Percentiles rank a stretch among this genome's conserved stretches.
phyloP scores from a whole-genome alignment of 2,329 filamentous ascomycete species.

The Raffaelea albimanens region DNA sequence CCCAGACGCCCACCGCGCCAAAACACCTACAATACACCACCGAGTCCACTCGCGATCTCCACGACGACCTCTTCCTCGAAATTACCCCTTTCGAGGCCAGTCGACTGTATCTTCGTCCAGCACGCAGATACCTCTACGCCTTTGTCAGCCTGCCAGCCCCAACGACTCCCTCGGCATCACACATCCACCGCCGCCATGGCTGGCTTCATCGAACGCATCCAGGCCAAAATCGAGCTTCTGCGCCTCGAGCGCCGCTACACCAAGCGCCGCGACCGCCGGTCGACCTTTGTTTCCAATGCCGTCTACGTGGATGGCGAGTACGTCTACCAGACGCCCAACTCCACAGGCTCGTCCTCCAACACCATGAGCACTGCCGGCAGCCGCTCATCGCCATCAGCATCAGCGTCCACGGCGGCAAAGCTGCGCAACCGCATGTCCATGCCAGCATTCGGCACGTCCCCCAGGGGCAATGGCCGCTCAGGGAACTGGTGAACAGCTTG shows the following conservation, averaged over 20 bases:
- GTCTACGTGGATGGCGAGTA: constrained; percentile 95
- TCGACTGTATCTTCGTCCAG: too few relatives aligned
- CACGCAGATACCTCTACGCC: too few relatives aligned
- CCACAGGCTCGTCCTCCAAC: constrained; percentile 39
- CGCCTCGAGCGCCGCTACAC: constrained; percentile 94
- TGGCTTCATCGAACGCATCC: constrained; percentile 49
- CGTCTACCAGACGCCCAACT: constrained; percentile 61
- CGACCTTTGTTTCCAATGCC: constrained; percentile 79
- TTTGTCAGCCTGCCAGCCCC: too few relatives aligned
- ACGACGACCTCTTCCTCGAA: too few relatives aligned
- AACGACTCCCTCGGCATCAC: too few relatives aligned
- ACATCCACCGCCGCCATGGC: constrained; percentile 18
- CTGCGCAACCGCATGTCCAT: constrained; percentile 43
- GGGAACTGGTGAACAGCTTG: constrained; percentile 31
- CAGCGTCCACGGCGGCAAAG: constrained; percentile 22
- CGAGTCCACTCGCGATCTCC: too few relatives aligned
- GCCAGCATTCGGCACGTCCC: constrained; percentile 39
- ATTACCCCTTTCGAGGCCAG: too few relatives aligned
- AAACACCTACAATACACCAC: too few relatives aligned
- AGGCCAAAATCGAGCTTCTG: constrained; percentile 77
- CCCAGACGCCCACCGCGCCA: too few relatives aligned
- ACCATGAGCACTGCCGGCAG: constrained; percentile 27
- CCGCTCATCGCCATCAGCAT: constrained; percentile 16
- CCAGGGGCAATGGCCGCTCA: constrained; percentile 23
- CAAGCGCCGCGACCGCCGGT: constrained; percentile 74